Evolutionary conservation across 306 rosid species (phyloP), one percentile per base, ranked within the genome.

Genomic region (Malus fusca): DNA sequence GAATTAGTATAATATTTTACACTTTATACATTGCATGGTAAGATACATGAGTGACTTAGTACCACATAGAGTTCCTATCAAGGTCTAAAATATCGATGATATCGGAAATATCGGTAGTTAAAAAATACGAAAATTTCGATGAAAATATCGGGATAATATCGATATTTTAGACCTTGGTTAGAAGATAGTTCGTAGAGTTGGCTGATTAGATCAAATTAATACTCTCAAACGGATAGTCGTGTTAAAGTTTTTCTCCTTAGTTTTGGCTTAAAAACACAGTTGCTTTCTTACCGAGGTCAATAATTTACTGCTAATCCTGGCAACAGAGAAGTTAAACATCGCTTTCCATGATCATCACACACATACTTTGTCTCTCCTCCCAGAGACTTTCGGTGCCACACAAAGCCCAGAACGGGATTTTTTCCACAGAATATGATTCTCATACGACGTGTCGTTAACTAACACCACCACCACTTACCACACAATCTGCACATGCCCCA

Each of bases 361-460:
- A 8, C 22, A 1, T 3, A 2, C 15, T 10, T 4, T 23, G 65
- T 60, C 65, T 22, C 33, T 2, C 64, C 8, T 22, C 64, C 14
- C 18, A 70, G 10, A 22, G 66, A 13, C 19, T 8, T 11, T 55
- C n/a, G 8, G 53, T 28, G 46, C 77, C 69, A 74, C 31, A 62
- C 22, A 21, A 8, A n/a, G 31, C 53, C 46, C 60, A 23, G 43
- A 44, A 19, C 8, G 21, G 77, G 77, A 74, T 74, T 62, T 44
- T 26, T 63, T 17, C 15, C 44, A 19, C 69, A 44, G 55, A 14
- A 62, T 43, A 62, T 43, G 61, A 62, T 74, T 28, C n/a, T 21
- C 77, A 15, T 62, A 74, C 61, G 77, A 74, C 77, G 77, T 74
- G 70, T 74, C 69, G 77, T 74, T 19, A 4, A 74, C 9, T 37